Base-by-base conservation (phyloP, 768 basidiomycete species). In the Leucosporidium scottii region DNA sequence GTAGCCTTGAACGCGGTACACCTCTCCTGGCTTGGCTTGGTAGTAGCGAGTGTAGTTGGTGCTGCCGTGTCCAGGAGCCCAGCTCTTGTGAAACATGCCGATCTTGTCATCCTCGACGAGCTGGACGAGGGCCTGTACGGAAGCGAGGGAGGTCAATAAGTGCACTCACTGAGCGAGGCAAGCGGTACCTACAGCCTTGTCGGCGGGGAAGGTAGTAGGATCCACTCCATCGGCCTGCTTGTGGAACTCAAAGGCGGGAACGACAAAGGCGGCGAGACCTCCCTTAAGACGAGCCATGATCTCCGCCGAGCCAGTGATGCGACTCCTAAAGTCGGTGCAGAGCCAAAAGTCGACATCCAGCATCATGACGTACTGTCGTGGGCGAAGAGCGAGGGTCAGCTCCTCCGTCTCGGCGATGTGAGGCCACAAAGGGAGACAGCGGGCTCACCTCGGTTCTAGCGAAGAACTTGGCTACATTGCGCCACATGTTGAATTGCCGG, bases 401-500 rank as follows among this genome's bases (percentile, higher is more conserved):
- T 34, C 10, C 36, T 2, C 39, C 34, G 10, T 25, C 21, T 18
- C 28, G 6, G 13, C 56, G 49, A 27, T 21, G 23, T 31, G 12
- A 2, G 7, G n/a, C 1, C 39, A n/a, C 10, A 25, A 49, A 25
- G 7, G 47, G 30, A 28, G 18, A 23, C 17, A 49, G 30, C n/a
- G n/a, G n/a, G n/a, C 61, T 53, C 36, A 71, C 70, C 49, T 88
- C 84, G 12, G 91, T 91, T 20, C 89, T 84, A 6, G 90, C 87
- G 74, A 91, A 90, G 60, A 90, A 80, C 51, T 91, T 85, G 4
- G 91, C 91, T 53, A 86, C 84, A 76, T 93, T 93, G 44, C 91
- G 83, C 89, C 90, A 93, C 28, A 88, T 85, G 78, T 93, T 93
- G 81, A 93, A 87, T 76, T 91, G 89, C 8, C 90, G 84, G 68